These are phyloP conservation scores for Polytolypa hystricis DNA, from an alignment of 2,329 filamentous ascomycete species.

Conservation along the genomic window DNA sequence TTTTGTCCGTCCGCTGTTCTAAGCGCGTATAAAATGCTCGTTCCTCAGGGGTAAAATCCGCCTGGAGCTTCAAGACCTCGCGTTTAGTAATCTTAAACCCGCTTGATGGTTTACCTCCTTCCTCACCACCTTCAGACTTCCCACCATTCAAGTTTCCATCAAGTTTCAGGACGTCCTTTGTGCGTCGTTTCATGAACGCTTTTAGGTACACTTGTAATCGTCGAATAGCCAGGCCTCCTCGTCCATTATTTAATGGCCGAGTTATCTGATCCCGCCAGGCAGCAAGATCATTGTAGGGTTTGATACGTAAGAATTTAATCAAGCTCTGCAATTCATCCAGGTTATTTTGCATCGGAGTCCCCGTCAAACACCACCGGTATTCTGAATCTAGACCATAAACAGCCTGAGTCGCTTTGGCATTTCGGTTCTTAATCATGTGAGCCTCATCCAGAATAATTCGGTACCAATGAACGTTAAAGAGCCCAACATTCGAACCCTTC, in stretches of 20 bases:
- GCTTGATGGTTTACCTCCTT: slow-evolving; percentile 43
- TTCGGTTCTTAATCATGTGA: slow-evolving; percentile 96
- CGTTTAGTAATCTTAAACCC: slow-evolving; percentile 87
- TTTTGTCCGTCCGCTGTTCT: slow-evolving; percentile 73
- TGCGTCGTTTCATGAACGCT: slow-evolving; percentile 97
- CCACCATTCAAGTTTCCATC: slow-evolving; percentile 71
- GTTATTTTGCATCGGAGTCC: slow-evolving; percentile 97
- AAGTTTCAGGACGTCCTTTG: slow-evolving; percentile 89
- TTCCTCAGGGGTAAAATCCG: slow-evolving; percentile 69
- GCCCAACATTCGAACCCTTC: slow-evolving; percentile 58
- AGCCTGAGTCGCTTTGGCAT: slow-evolving; percentile 88
- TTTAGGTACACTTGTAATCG: slow-evolving; percentile 74
- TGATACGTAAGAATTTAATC: slow-evolving; percentile 83
- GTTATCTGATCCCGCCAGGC: slow-evolving; percentile 91
- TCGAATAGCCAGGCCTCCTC: slow-evolving; percentile 77
- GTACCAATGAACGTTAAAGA: slow-evolving; percentile 91
- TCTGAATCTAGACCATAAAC: slow-evolving; percentile 74
- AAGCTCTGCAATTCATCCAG: slow-evolving; percentile 91
- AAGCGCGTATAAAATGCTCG: slow-evolving; percentile 75
- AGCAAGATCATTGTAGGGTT: slow-evolving; percentile 74
- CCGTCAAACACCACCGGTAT: slow-evolving; percentile 92
- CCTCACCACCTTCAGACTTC: slow-evolving; percentile 40
- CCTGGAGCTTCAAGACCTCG: slow-evolving; percentile 69
- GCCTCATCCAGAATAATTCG: slow-evolving; percentile 92
- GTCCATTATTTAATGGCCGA: slow-evolving; percentile 75